Percentiles rank a stretch among this genome's conserved stretches.
Conservation (phyloP, 2,329 filamentous ascomycete species). For the Thelonectria discophora region DNA sequence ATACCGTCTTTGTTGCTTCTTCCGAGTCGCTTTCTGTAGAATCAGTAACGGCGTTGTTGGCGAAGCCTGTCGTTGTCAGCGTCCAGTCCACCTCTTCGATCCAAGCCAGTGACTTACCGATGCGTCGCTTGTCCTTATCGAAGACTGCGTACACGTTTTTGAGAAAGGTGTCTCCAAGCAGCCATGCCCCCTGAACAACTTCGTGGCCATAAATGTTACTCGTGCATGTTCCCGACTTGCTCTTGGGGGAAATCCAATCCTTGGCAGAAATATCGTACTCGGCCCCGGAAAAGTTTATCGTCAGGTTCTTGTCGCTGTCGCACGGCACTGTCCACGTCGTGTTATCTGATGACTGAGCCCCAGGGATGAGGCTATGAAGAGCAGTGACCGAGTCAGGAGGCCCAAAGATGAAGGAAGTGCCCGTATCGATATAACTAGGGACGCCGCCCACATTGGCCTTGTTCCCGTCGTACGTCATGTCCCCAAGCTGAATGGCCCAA, state of each 20-base stretch:
- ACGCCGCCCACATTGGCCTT: conserved; percentile 63
- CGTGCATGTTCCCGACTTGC: conserved; percentile 60
- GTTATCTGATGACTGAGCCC: conserved; percentile 64
- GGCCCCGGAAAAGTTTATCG: conserved; percentile 73
- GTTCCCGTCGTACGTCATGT: conserved; percentile 69
- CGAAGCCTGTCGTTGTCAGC: conserved; percentile 38
- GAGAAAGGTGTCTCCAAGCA: conserved; percentile 86
- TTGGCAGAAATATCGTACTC: conserved; percentile 72
- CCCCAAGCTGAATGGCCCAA: conserved; percentile 79
- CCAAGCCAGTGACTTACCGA: conserved; percentile 59
- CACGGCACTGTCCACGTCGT: conserved; percentile 79
- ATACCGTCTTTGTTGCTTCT: conserved; percentile 22
- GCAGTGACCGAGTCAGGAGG: conserved; percentile 71
- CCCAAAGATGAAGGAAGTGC: conserved; percentile 81
- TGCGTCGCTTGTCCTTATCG: conserved; percentile 73
- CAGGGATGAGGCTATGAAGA: conserved; percentile 74
- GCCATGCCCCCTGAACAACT: conserved; percentile 73
- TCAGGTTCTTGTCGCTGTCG: conserved; percentile 66
- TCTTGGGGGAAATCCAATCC: conserved; percentile 72
- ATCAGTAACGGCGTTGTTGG: conserved; percentile 29
- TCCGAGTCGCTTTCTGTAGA: conserved; percentile 12
- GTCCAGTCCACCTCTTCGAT: not conserved
- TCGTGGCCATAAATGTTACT: conserved; percentile 80
- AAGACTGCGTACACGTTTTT: conserved; percentile 92
- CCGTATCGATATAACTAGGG: conserved; percentile 81